phyloP scores from a whole-genome alignment of 805 yeast species.

The Wickerhamomyces tratensis region DNA sequence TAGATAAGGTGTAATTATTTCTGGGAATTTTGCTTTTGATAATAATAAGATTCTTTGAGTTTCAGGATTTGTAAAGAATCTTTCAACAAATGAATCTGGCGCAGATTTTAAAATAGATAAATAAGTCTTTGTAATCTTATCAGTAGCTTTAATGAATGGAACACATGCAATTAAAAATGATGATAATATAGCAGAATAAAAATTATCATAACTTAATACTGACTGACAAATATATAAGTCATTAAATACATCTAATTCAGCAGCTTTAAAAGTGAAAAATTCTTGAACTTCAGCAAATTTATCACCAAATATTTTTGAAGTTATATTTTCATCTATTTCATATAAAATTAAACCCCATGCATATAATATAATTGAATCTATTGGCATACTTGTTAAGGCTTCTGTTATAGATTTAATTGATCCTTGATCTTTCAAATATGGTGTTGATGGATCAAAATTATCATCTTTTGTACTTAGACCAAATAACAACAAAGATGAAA shows the following conservation, averaged over 20 bases:
- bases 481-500: slow-evolving; percentile 40
- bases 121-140: slow-evolving; percentile 21
- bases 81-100: slow-evolving; percentile 28
- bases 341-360: slow-evolving; percentile 59
- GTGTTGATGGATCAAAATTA: slow-evolving; percentile 25
- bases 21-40: slow-evolving; percentile 70
- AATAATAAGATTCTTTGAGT: slow-evolving; percentile 27
- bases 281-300: slow-evolving; percentile 7
- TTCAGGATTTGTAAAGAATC: slow-evolving; percentile 23
- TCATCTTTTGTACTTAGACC: slow-evolving; percentile 46
- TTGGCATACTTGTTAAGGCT: slow-evolving; percentile 24
- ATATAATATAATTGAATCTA: slow-evolving; percentile 44
- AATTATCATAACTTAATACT: slow-evolving; percentile 35
- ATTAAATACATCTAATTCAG: slow-evolving; percentile 33
- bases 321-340: slow-evolving; percentile 33
- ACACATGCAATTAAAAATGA: slow-evolving; percentile 24
- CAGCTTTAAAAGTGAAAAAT: slow-evolving; percentile 18
- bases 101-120: slow-evolving; percentile 19
- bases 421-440: slow-evolving; percentile 30
- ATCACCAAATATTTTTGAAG: slow-evolving; percentile 28
- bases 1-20: slow-evolving; percentile 48
- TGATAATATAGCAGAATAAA: slow-evolving; percentile 36
- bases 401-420: slow-evolving; percentile 31
- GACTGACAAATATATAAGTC: slow-evolving; percentile 31
- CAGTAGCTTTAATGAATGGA: slow-evolving; percentile 38